Evolutionary conservation across 2,329 filamentous ascomycete genomes (phyloP), one percentile per base, ranked within the genome.

Genomic region (Alternaria triticimaculans): DNA sequence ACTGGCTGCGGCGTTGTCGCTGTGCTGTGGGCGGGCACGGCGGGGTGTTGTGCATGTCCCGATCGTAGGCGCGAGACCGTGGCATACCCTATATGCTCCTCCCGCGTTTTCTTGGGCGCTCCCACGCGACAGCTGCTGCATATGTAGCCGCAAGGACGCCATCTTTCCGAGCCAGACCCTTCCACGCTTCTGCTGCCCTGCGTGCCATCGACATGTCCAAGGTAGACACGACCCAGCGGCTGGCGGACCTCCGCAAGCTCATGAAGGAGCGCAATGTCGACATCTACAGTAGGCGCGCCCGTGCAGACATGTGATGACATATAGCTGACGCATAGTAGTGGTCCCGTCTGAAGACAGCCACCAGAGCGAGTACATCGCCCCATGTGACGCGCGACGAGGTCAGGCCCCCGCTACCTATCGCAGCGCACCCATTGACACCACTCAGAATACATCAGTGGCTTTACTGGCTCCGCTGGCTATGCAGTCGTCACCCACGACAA

Each of bases 331-430:
- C 66, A 8, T 53, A 26, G 46, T 78, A 98, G 95, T 99, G 77
- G 88, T 98, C 7, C 96, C 96, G 1, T 97, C 95, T 33, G 96
- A 98, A 87, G 96, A 99, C 80, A 95, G 93, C 78, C 96, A 99
- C 80, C 93, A 95, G 72, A 98, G 95, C 71, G 96, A 99, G 83
- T 99, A 99, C 81, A 97, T 97, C 80, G 96, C 96, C 55, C 90
- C 91, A n/a, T 97, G 93, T 79, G 96, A 99, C 84, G 94, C 88
- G 65, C 90, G 96, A 71, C 90, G 96, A 87, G 87, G 87, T 89
- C 67, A 74, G 75, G 12, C 55, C 63, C 70, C 66, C 63, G 55
- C 53, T 62, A 50, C 58, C 60, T 58, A 44, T 66, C 65, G 55
- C 67, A 64, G 55, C 71, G 25, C 64, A 65, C 60, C 58, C 71